A percentile compares a stretch with the other conserved stretches of the same genome.
phyloP scores from a whole-genome alignment of 441 rosid genomes.

The Syzygium syzygioides region DNA sequence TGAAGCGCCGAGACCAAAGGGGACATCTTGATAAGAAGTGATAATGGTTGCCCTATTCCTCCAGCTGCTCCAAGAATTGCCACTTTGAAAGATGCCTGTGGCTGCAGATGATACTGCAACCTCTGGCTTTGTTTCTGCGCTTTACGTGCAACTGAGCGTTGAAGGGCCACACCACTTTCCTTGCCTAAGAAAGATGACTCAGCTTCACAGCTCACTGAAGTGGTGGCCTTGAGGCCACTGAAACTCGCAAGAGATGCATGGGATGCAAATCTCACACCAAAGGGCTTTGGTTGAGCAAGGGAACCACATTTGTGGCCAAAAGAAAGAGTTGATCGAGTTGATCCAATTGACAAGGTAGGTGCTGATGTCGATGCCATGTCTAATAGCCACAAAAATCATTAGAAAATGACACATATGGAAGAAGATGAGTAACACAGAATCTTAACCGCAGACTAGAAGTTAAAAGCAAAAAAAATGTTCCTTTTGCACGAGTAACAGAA shows the following conservation, averaged over 20 bases:
- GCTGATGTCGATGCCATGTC: constrained; percentile 77
- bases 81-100: constrained; percentile 81
- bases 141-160: constrained; percentile 28
- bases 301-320: constrained; percentile 38
- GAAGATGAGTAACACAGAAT: neutral
- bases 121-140: constrained; percentile 29
- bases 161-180: constrained; percentile 47
- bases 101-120: constrained; percentile 31
- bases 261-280: constrained; percentile 27
- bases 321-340: constrained; percentile 43
- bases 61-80: constrained; percentile 97
- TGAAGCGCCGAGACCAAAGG: constrained; percentile 78
- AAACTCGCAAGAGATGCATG: constrained; percentile 35
- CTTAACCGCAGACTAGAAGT: neutral
- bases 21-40: constrained; percentile 90
- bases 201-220: constrained; percentile 33
- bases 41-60: constrained; percentile 92
- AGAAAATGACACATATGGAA: neutral
- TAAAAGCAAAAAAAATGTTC: neutral
- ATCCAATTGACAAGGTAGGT: constrained; percentile 51
- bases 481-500: neutral
- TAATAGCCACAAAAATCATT: neutral
- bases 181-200: constrained; percentile 53
- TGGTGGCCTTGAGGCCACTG: constrained; percentile 62
- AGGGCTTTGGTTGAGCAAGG: constrained; percentile 32